Conservation (phyloP, 164 flowering plant genomes). For the Umbellularia californica region DNA sequence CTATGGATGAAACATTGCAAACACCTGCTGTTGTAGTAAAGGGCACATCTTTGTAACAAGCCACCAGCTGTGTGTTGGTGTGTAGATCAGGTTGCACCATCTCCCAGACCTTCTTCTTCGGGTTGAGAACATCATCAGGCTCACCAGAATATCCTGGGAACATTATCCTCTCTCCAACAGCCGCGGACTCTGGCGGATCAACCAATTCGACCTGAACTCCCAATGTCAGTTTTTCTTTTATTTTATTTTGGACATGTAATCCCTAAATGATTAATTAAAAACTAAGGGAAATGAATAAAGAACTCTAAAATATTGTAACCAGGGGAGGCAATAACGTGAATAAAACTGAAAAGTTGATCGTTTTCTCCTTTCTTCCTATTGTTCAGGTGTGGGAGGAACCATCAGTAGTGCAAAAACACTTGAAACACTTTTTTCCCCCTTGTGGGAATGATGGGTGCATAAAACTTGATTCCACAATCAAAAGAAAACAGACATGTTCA, state of each 20-base stretch:
- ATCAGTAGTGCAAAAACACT: no score
- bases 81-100: conserved; percentile 63
- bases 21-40: conserved; percentile 84
- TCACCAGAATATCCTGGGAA: conserved; percentile 69
- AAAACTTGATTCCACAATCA: no score
- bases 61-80: conserved; percentile 48
- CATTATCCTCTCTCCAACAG: conserved; percentile 57
- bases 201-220: conserved; percentile 67
- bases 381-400: no score
- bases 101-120: conserved; percentile 94
- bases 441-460: no score
- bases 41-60: conserved; percentile 66
- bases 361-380: not conserved
- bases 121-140: conserved; percentile 74
- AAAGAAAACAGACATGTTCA: no score
- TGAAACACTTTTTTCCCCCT: no score
- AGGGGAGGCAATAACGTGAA: not conserved
- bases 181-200: conserved; percentile 28
- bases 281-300: not conserved
- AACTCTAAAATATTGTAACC: conserved; percentile 62
- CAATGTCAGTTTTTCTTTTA: not conserved
- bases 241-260: not conserved
- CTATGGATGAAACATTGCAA: conserved; percentile 70
- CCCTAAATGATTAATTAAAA: not conserved
- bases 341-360: no score